Percentiles rank a stretch among this genome's conserved stretches.
phyloP scores from a whole-genome alignment of 1,284 basidiomycete species.

The Ceratobasidium sp. region DNA sequence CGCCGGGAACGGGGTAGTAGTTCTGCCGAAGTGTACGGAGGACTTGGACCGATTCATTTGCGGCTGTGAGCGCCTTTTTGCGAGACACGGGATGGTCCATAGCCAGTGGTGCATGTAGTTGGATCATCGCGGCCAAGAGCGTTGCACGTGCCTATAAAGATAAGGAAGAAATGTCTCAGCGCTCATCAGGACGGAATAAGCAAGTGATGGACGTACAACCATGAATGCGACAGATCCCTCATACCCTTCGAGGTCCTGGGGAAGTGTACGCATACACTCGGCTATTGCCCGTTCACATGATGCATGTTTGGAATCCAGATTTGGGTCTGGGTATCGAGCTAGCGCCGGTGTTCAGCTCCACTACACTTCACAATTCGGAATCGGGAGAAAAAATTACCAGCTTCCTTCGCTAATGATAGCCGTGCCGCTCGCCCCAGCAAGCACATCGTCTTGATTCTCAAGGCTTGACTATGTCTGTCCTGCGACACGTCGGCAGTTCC shows the following conservation, averaged over 20 bases:
- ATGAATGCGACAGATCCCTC: slow-evolving; percentile 9
- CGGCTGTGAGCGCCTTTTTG: slow-evolving; percentile 10
- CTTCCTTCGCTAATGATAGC: slow-evolving; percentile 1
- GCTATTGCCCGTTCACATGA: slow-evolving; percentile 13
- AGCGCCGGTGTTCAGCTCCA: not conserved
- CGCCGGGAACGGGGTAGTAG: not conserved
- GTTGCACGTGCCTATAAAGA: slow-evolving; percentile 24
- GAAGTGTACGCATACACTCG: slow-evolving; percentile 19
- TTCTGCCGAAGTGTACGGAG: not conserved
- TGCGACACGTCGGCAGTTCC: slow-evolving; percentile 26
- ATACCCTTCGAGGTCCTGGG: not conserved
- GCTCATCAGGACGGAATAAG: not conserved
- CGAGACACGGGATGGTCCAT: not conserved
- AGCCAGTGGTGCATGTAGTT: slow-evolving; percentile 2
- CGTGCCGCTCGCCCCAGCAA: slow-evolving; percentile 8
- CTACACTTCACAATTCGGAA: not conserved
- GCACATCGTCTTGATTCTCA: slow-evolving; percentile 27
- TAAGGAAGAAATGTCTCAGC: not conserved
- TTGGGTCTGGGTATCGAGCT: slow-evolving; percentile 15
- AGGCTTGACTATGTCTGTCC: slow-evolving; percentile 21
- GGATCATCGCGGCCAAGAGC: slow-evolving; percentile 2
- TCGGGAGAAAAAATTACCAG: not conserved
- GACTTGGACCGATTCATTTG: slow-evolving; percentile 13
- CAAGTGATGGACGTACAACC: not conserved
- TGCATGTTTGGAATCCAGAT: slow-evolving; percentile 14